These are phyloP conservation scores for Penicillium coprophilum DNA, from an alignment of 495 filamentous ascomycete genomes.

Conservation along the genomic window DNA sequence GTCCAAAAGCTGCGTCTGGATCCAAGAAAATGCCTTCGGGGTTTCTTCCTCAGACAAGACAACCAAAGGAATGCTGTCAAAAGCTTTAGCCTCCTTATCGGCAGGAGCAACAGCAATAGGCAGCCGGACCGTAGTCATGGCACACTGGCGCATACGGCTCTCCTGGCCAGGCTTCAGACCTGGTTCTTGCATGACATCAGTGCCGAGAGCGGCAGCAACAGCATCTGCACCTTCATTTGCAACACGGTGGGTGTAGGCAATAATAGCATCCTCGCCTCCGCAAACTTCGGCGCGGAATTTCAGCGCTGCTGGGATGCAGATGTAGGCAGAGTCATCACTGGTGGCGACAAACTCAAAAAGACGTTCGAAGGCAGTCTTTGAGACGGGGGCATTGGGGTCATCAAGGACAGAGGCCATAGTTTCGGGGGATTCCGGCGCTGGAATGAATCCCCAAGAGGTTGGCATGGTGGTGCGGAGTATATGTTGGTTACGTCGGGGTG, in stretches of 20 bases:
- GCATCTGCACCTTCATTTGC: slow-evolving; percentile 58
- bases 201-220: slow-evolving; percentile 63
- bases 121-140: slow-evolving; percentile 70
- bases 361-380: slow-evolving; percentile 58
- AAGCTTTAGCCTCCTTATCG: not conserved
- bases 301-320: slow-evolving; percentile 69
- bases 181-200: slow-evolving; percentile 59
- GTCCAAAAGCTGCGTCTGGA: slow-evolving; percentile 52
- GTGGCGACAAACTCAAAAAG: slow-evolving; percentile 81
- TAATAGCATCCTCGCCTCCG: slow-evolving; percentile 72
- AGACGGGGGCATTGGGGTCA: slow-evolving; percentile 43
- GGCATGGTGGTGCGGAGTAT: slow-evolving; percentile 74
- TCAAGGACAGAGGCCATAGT: slow-evolving; percentile 38
- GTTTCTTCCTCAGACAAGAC: slow-evolving; percentile 38
- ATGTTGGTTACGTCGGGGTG: slow-evolving; percentile 68
- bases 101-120: slow-evolving; percentile 52
- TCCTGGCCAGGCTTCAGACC: slow-evolving; percentile 48
- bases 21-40: slow-evolving; percentile 50
- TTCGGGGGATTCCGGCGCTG: slow-evolving; percentile 31
- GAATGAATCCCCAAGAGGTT: slow-evolving; percentile 59
- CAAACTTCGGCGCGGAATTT: slow-evolving; percentile 64
- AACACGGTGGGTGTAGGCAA: slow-evolving; percentile 55
- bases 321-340: slow-evolving; percentile 65
- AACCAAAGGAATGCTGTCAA: slow-evolving; percentile 13
- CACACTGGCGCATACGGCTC: slow-evolving; percentile 49